Percentiles rank a stretch among this genome's conserved stretches.
Conservation (phyloP, 78 protist species). For the Dictyostelium capitatum region DNA sequence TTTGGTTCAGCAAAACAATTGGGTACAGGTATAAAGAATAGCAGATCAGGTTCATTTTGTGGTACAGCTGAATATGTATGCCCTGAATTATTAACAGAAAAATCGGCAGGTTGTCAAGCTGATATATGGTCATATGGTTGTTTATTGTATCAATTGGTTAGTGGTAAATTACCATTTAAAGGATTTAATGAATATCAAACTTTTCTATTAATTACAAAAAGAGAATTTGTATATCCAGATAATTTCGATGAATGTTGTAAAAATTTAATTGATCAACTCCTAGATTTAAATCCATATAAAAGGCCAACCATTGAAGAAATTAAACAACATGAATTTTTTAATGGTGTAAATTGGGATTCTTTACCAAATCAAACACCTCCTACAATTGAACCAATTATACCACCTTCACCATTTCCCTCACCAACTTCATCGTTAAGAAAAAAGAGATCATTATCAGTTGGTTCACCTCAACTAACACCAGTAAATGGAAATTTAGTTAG, state of each 20-base stretch:
- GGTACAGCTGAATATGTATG: constrained; percentile 94
- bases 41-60: constrained; percentile 67
- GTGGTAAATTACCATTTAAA: constrained; percentile 86
- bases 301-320: constrained; percentile 55
- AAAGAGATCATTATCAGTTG: constrained; percentile 30
- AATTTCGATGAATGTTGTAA: constrained; percentile 80
- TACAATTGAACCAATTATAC: constrained; percentile 35
- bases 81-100: constrained; percentile 90
- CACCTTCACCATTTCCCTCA: constrained; percentile 45
- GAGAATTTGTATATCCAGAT: constrained; percentile 81
- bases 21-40: background rate
- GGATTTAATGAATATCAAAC: constrained; percentile 88
- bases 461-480: background rate
- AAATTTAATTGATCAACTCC: constrained; percentile 80
- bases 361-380: constrained; percentile 69
- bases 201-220: constrained; percentile 82
- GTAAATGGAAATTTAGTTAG: background rate
- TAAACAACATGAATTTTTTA: constrained; percentile 87
- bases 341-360: constrained; percentile 62
- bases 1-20: constrained; percentile 84
- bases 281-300: constrained; percentile 59
- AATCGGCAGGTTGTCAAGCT: constrained; percentile 66
- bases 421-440: constrained; percentile 5
- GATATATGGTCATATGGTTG: constrained; percentile 96
- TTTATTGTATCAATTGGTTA: constrained; percentile 89